Evolutionary conservation across 257 asterid species (phyloP).

Genomic region (Ehretia macrophylla): DNA sequence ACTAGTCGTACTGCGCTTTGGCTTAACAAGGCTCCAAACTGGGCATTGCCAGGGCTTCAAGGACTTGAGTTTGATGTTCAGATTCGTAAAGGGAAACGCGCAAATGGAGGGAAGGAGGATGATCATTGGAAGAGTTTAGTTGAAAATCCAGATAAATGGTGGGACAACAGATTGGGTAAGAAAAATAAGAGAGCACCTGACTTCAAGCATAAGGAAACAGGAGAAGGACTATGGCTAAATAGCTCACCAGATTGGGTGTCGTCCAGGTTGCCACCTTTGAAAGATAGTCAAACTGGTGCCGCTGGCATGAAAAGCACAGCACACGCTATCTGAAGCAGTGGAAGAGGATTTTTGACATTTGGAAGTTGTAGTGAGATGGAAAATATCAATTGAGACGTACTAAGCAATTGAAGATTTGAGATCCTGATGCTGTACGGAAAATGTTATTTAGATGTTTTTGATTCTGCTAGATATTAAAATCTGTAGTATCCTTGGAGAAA

Average conservation of each 20-base stretch:
- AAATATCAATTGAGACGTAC: background rate
- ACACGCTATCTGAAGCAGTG: background rate
- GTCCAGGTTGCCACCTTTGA: conserved; percentile 51
- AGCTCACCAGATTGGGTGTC: conserved; percentile 51
- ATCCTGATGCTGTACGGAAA: background rate
- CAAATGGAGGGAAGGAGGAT: conserved; percentile 14
- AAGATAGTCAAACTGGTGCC: conserved; percentile 18
- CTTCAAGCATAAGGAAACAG: conserved; percentile 25
- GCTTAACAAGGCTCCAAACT: conserved; percentile 52
- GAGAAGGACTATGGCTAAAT: conserved; percentile 44
- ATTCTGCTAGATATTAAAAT: no score
- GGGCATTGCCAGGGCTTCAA: conserved; percentile 47
- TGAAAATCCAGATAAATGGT: conserved; percentile 41
- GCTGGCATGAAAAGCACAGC: conserved; percentile 9
- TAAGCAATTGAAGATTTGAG: background rate
- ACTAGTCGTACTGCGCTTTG: conserved; percentile 48
- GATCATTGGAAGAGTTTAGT: conserved; percentile 59
- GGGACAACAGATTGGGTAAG: conserved; percentile 29
- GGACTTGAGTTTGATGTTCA: conserved; percentile 49
- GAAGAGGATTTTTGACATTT: background rate
- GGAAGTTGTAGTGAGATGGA: background rate
- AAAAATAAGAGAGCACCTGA: conserved; percentile 21
- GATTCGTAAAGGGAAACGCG: conserved; percentile 17
- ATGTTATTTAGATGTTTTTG: background rate
- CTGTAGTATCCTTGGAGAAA: background rate